phyloP scores from a whole-genome alignment of 345 rosid genomes.

The Arabis hirsuta region DNA sequence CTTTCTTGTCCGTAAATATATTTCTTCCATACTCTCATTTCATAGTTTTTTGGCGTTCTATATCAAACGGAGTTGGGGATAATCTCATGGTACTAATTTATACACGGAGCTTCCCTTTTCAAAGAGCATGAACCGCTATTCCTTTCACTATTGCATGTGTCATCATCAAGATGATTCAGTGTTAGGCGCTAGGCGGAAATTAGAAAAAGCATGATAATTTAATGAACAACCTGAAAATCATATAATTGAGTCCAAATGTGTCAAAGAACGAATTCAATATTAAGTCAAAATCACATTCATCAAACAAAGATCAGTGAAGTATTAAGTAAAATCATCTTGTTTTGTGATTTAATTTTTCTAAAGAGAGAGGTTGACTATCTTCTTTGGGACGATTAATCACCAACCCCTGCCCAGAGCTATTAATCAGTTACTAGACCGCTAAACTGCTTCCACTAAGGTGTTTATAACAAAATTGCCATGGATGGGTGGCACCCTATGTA shows the following conservation, averaged over 20 bases:
- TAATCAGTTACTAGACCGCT: not conserved
- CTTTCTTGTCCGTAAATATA: not conserved
- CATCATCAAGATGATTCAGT: slow-evolving; percentile 11
- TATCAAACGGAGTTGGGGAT: not conserved
- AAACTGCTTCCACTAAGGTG: slow-evolving; percentile 6
- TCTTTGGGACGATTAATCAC: not conserved
- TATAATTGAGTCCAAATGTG: not conserved
- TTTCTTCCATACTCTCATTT: slow-evolving; percentile 15
- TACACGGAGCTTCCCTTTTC: not conserved
- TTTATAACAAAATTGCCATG: not conserved
- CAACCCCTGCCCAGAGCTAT: not conserved
- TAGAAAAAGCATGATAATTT: not conserved
- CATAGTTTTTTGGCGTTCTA: not conserved
- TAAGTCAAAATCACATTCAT: not conserved
- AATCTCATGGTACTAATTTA: slow-evolving; percentile 1
- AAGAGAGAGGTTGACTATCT: not conserved
- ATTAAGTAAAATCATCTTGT: not conserved
- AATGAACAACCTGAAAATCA: slow-evolving; percentile 5
- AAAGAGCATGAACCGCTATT: slow-evolving; percentile 5
- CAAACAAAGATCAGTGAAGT: not conserved
- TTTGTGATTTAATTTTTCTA: not conserved
- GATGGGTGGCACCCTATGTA: not conserved
- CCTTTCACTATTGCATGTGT: not conserved
- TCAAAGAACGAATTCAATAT: not conserved
- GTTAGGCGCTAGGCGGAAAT: not conserved